Base-by-base conservation (phyloP, 1,284 basidiomycete genomes). In the Ceratobasidium sp. region DNA sequence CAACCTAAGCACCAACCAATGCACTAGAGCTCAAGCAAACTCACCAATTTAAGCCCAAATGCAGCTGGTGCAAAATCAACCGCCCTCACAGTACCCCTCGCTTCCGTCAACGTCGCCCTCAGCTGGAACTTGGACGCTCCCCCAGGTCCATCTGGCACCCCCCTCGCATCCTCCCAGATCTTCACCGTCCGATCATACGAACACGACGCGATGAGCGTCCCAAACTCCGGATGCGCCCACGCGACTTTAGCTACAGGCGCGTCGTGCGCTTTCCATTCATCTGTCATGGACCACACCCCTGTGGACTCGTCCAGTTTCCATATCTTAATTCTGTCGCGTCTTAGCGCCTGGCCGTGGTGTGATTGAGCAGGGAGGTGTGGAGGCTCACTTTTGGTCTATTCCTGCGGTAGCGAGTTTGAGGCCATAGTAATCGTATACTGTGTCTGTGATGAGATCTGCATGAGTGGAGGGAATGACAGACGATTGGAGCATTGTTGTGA, bases 181-280 rank as follows among this genome's bases (percentile, higher is more conserved):
- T 95, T 92, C 71, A 95, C 91, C 0, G 92, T 93, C 18, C 95
- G 87, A 81, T 98, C 95, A 78, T 94, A 94, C 0, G 92, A 94
- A 6, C 88, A 88, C 0, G 92, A 94, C 0, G 94, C 94, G 70
- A 97, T 84, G 70, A 97, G 87, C 1, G 89, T 87, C 11, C 94
- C 95, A 76, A 94, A 95, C 80, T 95, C 89, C 6, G 95, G 94
- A 79, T 96, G 94, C 1, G 93, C 93, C 91, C 94, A 97, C 70
- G 87, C 87, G n/a, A 96, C 78, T 80, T 88, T 90, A 8, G 93
- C 88, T 47, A 96, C 85, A 0, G 94, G 88, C 11, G 94, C 94
- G 78, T 95, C 94, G 80, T 96, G 95, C 16, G 95, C 95, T 85
- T 95, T 95, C 94, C 95, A 96, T 78, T 95, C 93, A 72, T 93